phyloP scores from a whole-genome alignment of 495 filamentous ascomycete species.

The Xylaria intraflava region DNA sequence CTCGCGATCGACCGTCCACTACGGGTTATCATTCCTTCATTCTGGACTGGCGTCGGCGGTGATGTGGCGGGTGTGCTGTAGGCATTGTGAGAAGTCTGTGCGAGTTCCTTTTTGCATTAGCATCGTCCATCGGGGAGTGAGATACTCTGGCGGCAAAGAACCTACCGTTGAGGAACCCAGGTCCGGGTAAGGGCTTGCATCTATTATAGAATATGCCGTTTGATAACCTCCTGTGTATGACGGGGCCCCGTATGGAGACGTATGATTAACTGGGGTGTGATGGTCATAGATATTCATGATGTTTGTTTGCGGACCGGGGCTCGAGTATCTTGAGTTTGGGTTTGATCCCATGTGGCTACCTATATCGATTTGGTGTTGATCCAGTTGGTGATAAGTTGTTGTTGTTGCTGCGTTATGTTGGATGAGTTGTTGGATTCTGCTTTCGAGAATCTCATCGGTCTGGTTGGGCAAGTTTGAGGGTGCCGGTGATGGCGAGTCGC shows the following conservation, averaged over 20 bases:
- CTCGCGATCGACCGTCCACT: constrained; percentile 38
- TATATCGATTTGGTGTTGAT: constrained; percentile 18
- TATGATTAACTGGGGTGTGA: constrained; percentile 14
- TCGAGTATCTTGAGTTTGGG: constrained; percentile 37
- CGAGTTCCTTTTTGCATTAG: background rate
- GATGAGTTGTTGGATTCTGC: constrained; percentile 41
- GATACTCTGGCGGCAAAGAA: background rate
- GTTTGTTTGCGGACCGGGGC: constrained; percentile 29
- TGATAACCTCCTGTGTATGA: constrained; percentile 27
- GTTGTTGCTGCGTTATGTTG: constrained; percentile 42
- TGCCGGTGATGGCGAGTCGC: constrained; percentile 36
- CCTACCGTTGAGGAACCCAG: constrained; percentile 22
- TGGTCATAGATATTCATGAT: constrained; percentile 19
- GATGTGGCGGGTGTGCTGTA: constrained; percentile 48
- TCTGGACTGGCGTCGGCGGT: constrained; percentile 40
- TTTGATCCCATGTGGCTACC: constrained; percentile 33
- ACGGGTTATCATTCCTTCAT: constrained; percentile 37
- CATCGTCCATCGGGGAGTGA: constrained; percentile 6
- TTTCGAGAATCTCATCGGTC: constrained; percentile 35
- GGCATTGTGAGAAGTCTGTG: constrained; percentile 26
- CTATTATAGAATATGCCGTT: constrained; percentile 29
- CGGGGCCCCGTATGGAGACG: constrained; percentile 15
- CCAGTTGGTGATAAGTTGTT: constrained; percentile 22
- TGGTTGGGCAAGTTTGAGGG: constrained; percentile 24
- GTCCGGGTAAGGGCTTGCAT: constrained; percentile 29